These are phyloP conservation scores for Aspergillus steynii DNA, from an alignment of 495 filamentous ascomycete genomes.

Conservation along the genomic window DNA sequence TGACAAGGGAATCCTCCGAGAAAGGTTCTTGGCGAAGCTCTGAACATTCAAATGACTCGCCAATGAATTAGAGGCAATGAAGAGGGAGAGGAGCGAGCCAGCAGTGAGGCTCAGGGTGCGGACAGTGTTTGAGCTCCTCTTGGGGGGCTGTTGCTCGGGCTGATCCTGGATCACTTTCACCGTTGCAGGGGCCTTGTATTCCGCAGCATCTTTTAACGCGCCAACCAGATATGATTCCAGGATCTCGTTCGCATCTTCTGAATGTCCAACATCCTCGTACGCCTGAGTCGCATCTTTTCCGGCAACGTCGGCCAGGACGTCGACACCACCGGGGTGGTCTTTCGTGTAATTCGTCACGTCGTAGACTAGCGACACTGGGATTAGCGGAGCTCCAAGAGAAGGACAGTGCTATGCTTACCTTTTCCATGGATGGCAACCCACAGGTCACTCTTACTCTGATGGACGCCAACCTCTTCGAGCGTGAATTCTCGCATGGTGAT, in stretches of 20 bases:
- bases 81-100: slow-evolving; percentile 4
- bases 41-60: background rate
- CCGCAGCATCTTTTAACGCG: slow-evolving; percentile 30
- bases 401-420: slow-evolving; percentile 30
- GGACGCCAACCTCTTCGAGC: slow-evolving; percentile 43
- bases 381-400: background rate
- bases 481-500: slow-evolving; percentile 30
- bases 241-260: slow-evolving; percentile 11
- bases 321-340: slow-evolving; percentile 57
- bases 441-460: slow-evolving; percentile 46
- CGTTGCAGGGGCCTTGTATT: slow-evolving; percentile 25
- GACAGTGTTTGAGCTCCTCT: background rate
- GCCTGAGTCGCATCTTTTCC: slow-evolving; percentile 52
- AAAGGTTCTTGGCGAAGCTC: slow-evolving; percentile 5
- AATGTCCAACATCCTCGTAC: slow-evolving; percentile 57
- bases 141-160: slow-evolving; percentile 11
- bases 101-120: slow-evolving; percentile 2
- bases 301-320: slow-evolving; percentile 48
- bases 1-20: slow-evolving; percentile 8
- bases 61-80: background rate
- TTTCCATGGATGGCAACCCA: slow-evolving; percentile 56
- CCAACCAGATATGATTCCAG: slow-evolving; percentile 24
- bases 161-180: slow-evolving; percentile 30
- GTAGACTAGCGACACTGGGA: slow-evolving; percentile 39
- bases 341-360: slow-evolving; percentile 50